These are phyloP conservation scores for Lobosporangium transversale DNA, from an alignment of 192 early-diverging fungal species.

Conservation along the genomic window DNA sequence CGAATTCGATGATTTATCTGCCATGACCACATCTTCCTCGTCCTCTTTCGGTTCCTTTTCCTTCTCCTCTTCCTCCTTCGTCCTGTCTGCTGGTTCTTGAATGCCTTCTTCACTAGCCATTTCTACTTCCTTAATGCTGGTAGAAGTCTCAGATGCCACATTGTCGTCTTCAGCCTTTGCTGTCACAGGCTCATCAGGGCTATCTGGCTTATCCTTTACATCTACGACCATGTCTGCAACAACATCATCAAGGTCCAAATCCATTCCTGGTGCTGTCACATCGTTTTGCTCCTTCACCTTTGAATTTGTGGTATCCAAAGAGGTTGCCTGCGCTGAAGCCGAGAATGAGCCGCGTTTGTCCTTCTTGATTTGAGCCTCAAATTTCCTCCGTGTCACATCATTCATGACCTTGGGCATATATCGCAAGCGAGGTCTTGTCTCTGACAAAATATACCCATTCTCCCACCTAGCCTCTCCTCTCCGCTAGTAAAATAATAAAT, in stretches of 20 bases:
- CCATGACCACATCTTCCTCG: background rate
- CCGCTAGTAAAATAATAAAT: background rate
- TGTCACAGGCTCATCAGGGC: no score
- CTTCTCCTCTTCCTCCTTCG: background rate
- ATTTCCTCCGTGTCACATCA: constrained; percentile 10
- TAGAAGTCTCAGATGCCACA: no score
- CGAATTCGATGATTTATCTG: background rate
- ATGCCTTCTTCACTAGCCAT: no score
- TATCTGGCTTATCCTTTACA: no score
- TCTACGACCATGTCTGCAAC: constrained; percentile 10
- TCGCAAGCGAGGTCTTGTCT: constrained; percentile 34
- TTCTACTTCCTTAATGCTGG: no score
- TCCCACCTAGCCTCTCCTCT: constrained; percentile 1
- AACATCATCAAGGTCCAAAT: constrained; percentile 10
- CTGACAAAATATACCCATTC: constrained; percentile 35
- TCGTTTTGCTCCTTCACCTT: background rate
- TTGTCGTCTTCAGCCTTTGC: no score
- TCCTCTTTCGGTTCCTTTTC: background rate
- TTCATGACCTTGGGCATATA: constrained; percentile 51
- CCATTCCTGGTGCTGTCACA: background rate
- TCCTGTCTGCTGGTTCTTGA: background rate
- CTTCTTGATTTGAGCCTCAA: constrained; percentile 7
- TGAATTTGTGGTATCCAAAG: background rate
- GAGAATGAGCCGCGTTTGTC: background rate
- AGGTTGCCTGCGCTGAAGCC: background rate